Conservation (phyloP, 2,329 filamentous ascomycete species). For the Claviceps fusiformis region DNA sequence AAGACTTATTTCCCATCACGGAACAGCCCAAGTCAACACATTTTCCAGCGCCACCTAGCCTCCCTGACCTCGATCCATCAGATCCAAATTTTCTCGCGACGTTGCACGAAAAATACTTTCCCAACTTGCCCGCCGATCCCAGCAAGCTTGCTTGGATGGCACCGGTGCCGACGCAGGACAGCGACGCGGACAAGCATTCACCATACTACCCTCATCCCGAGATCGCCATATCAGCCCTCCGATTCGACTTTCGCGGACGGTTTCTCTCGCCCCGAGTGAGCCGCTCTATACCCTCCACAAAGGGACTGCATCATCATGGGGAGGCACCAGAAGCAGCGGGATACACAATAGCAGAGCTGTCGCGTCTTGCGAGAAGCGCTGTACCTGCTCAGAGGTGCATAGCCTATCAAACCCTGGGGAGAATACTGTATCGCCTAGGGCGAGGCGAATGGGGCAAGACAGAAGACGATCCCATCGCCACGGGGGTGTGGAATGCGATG, state of each 20-base stretch:
- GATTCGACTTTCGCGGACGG: constrained; percentile 76
- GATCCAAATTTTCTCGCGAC: constrained; percentile 73
- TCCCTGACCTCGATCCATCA: constrained; percentile 67
- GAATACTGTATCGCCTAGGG: constrained; percentile 73
- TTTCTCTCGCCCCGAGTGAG: constrained; percentile 67
- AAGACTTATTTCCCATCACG: constrained; percentile 29
- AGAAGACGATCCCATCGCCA: constrained; percentile 46
- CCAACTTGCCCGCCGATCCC: constrained; percentile 71
- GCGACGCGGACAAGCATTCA: constrained; percentile 52
- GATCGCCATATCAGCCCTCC: constrained; percentile 62
- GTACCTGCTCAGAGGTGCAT: constrained; percentile 82
- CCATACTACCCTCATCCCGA: constrained; percentile 70
- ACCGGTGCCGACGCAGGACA: constrained; percentile 50
- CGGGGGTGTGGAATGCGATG: constrained; percentile 71
- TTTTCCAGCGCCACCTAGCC: constrained; percentile 41
- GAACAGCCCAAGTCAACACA: constrained; percentile 35
- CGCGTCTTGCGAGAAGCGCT: constrained; percentile 63
- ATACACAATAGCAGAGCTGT: constrained; percentile 81
- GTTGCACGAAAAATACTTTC: constrained; percentile 89
- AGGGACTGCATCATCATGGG: constrained; percentile 86
- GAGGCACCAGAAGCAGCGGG: constrained; percentile 86
- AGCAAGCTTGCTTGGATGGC: constrained; percentile 84
- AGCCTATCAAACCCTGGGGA: constrained; percentile 79
- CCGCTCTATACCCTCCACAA: constrained; percentile 58
- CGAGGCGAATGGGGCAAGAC: constrained; percentile 53